Evolutionary conservation across 2,329 filamentous ascomycete genomes (phyloP), one percentile per base, ranked within the genome.

Genomic region (Colletotrichum musae): DNA sequence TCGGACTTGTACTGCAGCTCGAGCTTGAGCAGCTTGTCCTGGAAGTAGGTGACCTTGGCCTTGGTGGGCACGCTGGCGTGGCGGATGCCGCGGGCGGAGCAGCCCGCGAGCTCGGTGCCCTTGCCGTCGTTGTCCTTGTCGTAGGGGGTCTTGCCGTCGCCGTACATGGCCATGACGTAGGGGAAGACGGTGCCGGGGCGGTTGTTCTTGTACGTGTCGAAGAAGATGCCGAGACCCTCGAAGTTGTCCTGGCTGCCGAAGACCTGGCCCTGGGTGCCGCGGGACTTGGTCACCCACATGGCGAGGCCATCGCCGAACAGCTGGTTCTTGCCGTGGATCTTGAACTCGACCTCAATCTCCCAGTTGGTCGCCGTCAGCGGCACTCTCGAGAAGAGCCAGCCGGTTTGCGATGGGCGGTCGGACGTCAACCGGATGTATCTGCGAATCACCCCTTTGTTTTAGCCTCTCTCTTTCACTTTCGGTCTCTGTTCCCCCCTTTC

Each of bases 121-220:
- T 98, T 98, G 79, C 96, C 96, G 77, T 99, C 96, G 76, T 95
- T 95, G 75, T 91, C 91, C 84, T 98, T 94, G 85, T 98, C 94
- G 83, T 99, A 99, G 15, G 86, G 80, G 6, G 92, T 97, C 78
- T 94, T 86, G 71, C 96, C 95, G 80, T 99, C 96, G 70, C 96
- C 96, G 74, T 94, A 87, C 96, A 98, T 98, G 72, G 95, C 95
- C 95, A 98, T 98, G 76, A 99, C 92, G 78, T 97, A 98, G 58
- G 96, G 96, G 83, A 99, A 99, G 54, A 97, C 93, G 50, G 94
- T 92, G 51, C 96, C 96, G 0, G 96, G 95, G 15, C 96, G 91
- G 85, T 98, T 97, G 86, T 99, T 99, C 90, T 99, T 99, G 88
- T 99, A 99, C 52, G 96, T 99, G 80, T 99, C 96, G 83, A 99